Conservation (phyloP, 805 yeast genomes). For the Nakazawaea ernobii region DNA sequence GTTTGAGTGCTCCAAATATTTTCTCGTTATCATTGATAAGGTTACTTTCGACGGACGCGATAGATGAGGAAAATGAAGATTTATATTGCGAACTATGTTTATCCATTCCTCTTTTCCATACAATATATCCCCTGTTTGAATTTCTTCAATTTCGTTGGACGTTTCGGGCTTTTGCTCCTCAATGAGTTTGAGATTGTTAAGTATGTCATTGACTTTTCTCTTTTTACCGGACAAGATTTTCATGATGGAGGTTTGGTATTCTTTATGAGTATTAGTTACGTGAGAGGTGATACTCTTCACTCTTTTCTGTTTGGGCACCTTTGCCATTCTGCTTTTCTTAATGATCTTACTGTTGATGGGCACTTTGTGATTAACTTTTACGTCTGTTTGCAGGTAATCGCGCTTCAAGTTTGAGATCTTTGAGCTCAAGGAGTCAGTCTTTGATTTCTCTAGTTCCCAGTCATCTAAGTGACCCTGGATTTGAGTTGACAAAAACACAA, state of each 20-base stretch:
- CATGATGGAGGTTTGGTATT: conserved; percentile 16
- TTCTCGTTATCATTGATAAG: conserved; percentile 18
- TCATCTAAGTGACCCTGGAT: conserved; percentile 10
- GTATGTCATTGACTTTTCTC: conserved; percentile 22
- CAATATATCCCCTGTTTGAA: conserved; percentile 13
- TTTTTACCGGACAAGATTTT: conserved; percentile 25
- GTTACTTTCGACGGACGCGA: conserved; percentile 20
- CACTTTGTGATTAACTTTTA: neutral
- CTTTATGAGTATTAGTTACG: conserved; percentile 18
- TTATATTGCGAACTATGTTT: conserved; percentile 18
- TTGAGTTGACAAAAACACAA: conserved; percentile 9
- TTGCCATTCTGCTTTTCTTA: neutral
- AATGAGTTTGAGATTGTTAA: conserved; percentile 13
- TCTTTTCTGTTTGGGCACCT: conserved; percentile 8
- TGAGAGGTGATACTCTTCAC: conserved; percentile 20
- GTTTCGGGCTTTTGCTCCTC: neutral
- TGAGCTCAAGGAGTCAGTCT: neutral
- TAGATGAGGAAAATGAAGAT: conserved; percentile 19
- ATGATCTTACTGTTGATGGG: neutral
- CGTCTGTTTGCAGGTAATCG: neutral
- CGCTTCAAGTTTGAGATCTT: neutral
- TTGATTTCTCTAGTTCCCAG: conserved; percentile 5
- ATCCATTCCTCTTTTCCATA: conserved; percentile 25
- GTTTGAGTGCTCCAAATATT: conserved; percentile 12
- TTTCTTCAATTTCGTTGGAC: conserved; percentile 1